These are phyloP conservation scores for Penicillium polonicum DNA, from an alignment of 2,329 filamentous ascomycete species.

Conservation along the genomic window DNA sequence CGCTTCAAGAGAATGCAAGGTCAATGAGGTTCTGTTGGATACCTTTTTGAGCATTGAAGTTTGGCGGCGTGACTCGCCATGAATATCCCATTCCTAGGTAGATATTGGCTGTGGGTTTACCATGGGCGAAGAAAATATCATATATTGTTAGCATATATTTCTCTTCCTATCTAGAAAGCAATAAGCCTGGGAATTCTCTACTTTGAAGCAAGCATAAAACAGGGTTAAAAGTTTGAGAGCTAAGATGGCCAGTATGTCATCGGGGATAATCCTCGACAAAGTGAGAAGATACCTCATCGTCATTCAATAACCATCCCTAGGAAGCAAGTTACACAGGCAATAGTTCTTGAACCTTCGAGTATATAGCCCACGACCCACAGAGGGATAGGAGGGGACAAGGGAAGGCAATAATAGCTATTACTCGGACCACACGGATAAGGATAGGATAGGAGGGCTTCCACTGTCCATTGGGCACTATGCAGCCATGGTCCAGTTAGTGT, in stretches of 20 bases:
- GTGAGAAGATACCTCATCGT: neutral
- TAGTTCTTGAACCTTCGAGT: neutral
- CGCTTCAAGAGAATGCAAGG: constrained; percentile 68
- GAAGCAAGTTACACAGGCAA: neutral
- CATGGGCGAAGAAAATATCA: neutral
- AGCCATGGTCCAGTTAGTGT: neutral
- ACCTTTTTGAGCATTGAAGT: neutral
- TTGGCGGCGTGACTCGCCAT: neutral
- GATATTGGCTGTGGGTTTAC: neutral
- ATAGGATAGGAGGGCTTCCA: neutral
- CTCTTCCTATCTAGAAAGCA: neutral
- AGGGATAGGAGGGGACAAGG: neutral
- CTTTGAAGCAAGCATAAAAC: neutral
- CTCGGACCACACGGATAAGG: neutral
- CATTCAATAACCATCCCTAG: neutral
- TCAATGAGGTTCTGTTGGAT: constrained; percentile 14
- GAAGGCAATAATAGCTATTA: neutral
- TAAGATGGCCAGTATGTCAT: neutral
- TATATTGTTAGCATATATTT: neutral
- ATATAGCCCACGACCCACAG: neutral
- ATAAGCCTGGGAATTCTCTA: neutral
- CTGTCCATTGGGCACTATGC: neutral
- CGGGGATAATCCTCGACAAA: neutral
- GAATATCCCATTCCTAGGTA: neutral
- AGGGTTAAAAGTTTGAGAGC: neutral